Conservation (phyloP, 768 basidiomycete species). For the Rhizopogon vinicolor region DNA sequence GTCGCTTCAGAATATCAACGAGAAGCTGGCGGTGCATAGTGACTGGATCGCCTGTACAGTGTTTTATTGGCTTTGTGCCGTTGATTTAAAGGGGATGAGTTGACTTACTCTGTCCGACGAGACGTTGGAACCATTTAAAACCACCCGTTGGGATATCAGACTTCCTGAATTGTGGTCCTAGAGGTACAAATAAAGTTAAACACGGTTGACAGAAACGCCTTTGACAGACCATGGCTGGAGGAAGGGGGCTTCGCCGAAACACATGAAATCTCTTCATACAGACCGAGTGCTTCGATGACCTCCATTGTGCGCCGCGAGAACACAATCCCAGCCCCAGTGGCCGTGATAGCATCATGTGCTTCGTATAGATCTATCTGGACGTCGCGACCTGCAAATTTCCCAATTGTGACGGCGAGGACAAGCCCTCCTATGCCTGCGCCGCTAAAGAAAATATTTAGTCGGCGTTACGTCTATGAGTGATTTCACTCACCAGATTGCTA, state of each 20-base stretch:
- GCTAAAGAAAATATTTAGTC: slow-evolving; percentile 9
- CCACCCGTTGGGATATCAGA: slow-evolving; percentile 23
- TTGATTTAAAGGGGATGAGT: slow-evolving; percentile 2
- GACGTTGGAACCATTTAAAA: slow-evolving; percentile 17
- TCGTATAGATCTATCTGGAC: slow-evolving; percentile 44
- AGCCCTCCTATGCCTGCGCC: slow-evolving; percentile 43
- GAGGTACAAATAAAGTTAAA: not conserved
- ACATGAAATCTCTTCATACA: slow-evolving; percentile 29
- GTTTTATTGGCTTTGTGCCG: not conserved
- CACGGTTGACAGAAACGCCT: not conserved
- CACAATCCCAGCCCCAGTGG: slow-evolving; percentile 38
- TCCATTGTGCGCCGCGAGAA: slow-evolving; percentile 44
- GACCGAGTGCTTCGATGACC: slow-evolving; percentile 38
- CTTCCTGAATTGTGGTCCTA: not conserved
- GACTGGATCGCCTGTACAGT: not conserved
- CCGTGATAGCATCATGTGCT: slow-evolving; percentile 34
- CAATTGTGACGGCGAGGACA: slow-evolving; percentile 35
- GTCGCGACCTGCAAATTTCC: slow-evolving; percentile 20
- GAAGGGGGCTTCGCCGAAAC: slow-evolving; percentile 10
- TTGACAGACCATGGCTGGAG: slow-evolving; percentile 7
- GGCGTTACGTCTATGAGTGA: not conserved
- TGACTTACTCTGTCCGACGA: slow-evolving; percentile 13
- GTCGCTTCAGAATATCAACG: not conserved
- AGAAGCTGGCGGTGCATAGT: not conserved
- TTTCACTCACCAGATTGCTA: slow-evolving; percentile 18